phyloP scores from a whole-genome alignment of 176 grass and related monocot species.

The Chloris gayana region DNA sequence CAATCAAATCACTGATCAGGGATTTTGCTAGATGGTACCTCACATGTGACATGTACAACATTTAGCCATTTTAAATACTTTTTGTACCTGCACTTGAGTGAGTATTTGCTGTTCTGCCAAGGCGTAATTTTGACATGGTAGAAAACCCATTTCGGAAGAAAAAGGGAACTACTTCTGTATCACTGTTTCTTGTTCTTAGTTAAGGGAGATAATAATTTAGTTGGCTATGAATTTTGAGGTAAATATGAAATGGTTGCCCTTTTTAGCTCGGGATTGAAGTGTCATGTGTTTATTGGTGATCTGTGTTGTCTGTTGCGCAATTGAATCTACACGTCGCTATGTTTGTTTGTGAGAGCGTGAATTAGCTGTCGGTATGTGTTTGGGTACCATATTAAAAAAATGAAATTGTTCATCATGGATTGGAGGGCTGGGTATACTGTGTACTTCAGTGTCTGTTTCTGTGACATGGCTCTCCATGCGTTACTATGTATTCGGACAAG shows the following conservation, averaged over 20 bases:
- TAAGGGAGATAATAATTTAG: no score
- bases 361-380: not conserved
- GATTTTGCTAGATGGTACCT: no score
- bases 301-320: not conserved
- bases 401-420: not conserved
- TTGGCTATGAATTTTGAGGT: no score
- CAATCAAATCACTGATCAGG: no score
- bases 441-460: not conserved
- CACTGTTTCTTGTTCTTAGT: no score
- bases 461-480: slow-evolving; percentile 14
- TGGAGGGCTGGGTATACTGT: not conserved
- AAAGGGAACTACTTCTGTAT: no score
- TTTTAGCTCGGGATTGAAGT: not conserved
- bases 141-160: no score
- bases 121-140: not conserved
- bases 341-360: not conserved
- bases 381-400: not conserved
- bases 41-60: no score
- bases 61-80: no score
- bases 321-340: not conserved
- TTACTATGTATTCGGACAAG: not conserved
- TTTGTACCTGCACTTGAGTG: not conserved
- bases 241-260: not conserved
- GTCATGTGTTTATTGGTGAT: not conserved
- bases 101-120: not conserved